Evolutionary conservation across 768 basidiomycete genomes (phyloP).

Genomic region (Boletus vinaceobasis): DNA sequence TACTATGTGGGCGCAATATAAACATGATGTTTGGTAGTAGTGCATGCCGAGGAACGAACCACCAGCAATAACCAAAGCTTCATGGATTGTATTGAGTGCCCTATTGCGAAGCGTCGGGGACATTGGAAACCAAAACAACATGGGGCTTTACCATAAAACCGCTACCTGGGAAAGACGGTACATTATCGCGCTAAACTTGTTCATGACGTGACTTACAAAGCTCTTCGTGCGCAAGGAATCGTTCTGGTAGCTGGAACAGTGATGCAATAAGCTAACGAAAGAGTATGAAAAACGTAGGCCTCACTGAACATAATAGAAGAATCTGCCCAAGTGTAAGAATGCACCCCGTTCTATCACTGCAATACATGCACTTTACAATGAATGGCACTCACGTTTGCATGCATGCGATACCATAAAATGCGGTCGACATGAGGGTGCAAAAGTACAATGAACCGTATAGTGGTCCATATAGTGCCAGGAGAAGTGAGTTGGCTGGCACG

Average conservation of each 20-base stretch:
- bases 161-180: conserved; percentile 2
- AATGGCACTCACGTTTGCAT: conserved; percentile 9
- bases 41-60: conserved; percentile 1
- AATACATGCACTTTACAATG: not conserved
- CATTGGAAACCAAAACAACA: not conserved
- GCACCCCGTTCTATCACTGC: too few species aligned
- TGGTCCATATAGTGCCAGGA: not conserved
- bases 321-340: not conserved
- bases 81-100: conserved; percentile 10
- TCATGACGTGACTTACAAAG: conserved; percentile 5
- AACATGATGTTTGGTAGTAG: not conserved
- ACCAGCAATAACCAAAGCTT: conserved; percentile 4
- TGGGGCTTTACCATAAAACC: conserved; percentile 2
- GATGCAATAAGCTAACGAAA: not conserved
- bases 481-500: not conserved
- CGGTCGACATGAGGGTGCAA: not conserved
- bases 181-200: not conserved
- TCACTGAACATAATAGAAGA: conserved; percentile 10
- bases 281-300: not conserved
- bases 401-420: conserved; percentile 4
- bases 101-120: not conserved
- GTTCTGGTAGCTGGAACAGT: not conserved
- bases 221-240: conserved; percentile 3
- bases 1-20: not conserved
- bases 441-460: conserved; percentile 3